Evolutionary conservation across 2,329 filamentous ascomycete genomes (phyloP), one percentile per base, ranked within the genome.

Genomic region (Talaromyces sp.): DNA sequence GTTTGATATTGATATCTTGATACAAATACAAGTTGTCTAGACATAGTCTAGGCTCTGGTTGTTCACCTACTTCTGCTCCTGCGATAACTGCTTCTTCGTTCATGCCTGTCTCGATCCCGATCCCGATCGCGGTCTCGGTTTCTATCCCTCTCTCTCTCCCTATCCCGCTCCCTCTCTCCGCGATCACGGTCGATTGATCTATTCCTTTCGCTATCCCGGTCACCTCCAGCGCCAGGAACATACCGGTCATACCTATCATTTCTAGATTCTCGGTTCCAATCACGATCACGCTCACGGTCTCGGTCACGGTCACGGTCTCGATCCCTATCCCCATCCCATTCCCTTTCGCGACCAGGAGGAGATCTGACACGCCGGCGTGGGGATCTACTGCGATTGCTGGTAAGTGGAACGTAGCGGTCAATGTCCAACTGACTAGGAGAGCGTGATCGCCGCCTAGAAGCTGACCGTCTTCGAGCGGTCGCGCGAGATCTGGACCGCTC

Each of bases 341-440:
- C 76, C 27, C 75, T 70, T 3, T 72, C 66, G 33, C 76, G 72
- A 28, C 36, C 36, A 40, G 36, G 36, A 40, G 36, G 36, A n/a
- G 36, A 40, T 40, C 36, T 40, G 36, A 40, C 36, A n/a, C 36
- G 36, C 36, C 76, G 73, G 56, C 76, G 72, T 16, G 76, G 76
- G 28, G 76, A 77, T 36, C 74, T 71, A 64, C 76, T 78, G 42
- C 76, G 72, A 47, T 71, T 71, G 61, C 75, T 78, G 8, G 74
- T 78, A 12, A 72, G 60, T 7, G 76, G 76, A 2, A 78, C 74
- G 61, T 78, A 78, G n/a, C 76, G 75, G 65, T 78, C 76, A 61
- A 78, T 78, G 60, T 78, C 76, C 34, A 75, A 69, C 58, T 70
- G 65, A 57, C 69, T 70, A 33, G 62, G 65, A 54, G 70, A 68